These are phyloP conservation scores for Diaporthe velutina DNA, from an alignment of 2,329 filamentous ascomycete genomes.

Conservation along the genomic window DNA sequence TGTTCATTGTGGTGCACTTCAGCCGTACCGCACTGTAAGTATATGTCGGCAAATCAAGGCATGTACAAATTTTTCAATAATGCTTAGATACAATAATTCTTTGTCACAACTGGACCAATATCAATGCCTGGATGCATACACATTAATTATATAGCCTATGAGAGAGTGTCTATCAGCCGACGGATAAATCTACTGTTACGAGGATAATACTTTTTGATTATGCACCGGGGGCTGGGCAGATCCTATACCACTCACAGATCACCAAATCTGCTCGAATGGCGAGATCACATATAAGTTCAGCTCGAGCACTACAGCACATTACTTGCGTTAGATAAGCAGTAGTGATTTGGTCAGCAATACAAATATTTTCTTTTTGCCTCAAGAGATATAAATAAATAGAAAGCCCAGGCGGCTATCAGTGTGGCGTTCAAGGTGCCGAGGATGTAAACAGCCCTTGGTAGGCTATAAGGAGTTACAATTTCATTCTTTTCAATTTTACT, in stretches of 20 bases:
- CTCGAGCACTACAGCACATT: not conserved
- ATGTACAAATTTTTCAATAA: not conserved
- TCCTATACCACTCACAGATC: not conserved
- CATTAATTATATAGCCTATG: not conserved
- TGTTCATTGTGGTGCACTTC: not conserved
- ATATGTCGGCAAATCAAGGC: not conserved
- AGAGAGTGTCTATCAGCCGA: not conserved
- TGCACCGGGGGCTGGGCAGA: slow-evolving; percentile 3
- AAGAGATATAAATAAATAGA: not conserved
- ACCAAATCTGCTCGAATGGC: not conserved
- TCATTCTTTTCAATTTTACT: no score
- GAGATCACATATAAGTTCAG: slow-evolving; percentile 6
- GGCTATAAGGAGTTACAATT: not conserved
- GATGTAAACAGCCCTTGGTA: not conserved
- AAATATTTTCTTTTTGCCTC: not conserved
- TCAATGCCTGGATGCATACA: not conserved
- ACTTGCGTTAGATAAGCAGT: no score
- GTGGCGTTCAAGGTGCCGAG: not conserved
- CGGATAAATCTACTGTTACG: not conserved
- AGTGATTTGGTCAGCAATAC: not conserved
- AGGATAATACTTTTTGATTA: not conserved
- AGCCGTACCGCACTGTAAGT: not conserved
- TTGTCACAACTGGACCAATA: not conserved
- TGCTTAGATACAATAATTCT: not conserved
- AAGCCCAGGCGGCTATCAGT: not conserved